Evolutionary conservation across 179 eudicot species (phyloP).

Genomic region (Amaranthus tricolor): DNA sequence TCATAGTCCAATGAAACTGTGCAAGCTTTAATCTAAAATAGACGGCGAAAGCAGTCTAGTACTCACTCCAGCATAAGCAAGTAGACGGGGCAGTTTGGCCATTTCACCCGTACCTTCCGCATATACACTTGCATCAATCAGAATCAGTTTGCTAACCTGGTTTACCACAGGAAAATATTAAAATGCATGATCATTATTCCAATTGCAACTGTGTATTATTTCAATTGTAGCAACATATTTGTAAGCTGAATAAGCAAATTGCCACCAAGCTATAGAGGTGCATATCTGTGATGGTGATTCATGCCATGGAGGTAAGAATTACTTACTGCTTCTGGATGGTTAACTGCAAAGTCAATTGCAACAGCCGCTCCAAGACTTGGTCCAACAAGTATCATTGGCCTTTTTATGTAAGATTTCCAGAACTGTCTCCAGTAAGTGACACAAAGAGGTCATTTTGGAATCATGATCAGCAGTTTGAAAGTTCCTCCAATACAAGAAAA

Average conservation of each 20-base stretch:
- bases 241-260: background rate
- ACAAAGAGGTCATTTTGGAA: conserved; percentile 6
- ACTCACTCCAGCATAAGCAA: conserved; percentile 91
- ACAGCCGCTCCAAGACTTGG: conserved; percentile 94
- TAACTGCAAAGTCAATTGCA: conserved; percentile 69
- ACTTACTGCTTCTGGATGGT: conserved; percentile 87
- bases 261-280: background rate
- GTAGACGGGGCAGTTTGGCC: conserved; percentile 60
- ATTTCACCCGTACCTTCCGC: conserved; percentile 69
- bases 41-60: background rate
- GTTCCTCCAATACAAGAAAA: background rate
- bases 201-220: background rate
- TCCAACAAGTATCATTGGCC: conserved; percentile 83
- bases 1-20: background rate
- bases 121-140: conserved; percentile 95
- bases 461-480: background rate
- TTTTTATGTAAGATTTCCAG: conserved; percentile 69
- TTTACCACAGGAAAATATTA: background rate
- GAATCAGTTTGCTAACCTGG: conserved; percentile 77
- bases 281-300: background rate
- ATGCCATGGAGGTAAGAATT: conserved; percentile 5
- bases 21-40: background rate
- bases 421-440: conserved; percentile 37
- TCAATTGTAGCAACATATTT: background rate
- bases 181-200: conserved; percentile 3